These are phyloP conservation scores for Rhodosporidiobolus odoratus DNA, from an alignment of 768 basidiomycete genomes.

Conservation along the genomic window DNA sequence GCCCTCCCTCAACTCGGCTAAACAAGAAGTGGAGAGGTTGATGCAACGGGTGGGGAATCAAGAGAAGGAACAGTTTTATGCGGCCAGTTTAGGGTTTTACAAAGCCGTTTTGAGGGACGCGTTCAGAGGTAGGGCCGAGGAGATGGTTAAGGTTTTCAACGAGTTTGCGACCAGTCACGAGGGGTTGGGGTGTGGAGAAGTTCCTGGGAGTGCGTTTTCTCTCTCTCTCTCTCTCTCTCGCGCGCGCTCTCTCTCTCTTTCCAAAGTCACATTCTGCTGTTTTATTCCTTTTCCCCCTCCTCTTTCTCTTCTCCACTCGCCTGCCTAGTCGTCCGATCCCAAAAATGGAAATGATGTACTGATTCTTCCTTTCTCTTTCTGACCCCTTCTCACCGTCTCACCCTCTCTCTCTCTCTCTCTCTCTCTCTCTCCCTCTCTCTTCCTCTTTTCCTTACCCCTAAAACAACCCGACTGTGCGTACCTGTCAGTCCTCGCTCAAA, in stretches of 20 bases:
- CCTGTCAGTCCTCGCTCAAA: background rate
- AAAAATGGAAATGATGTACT: background rate
- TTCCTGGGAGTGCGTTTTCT: conserved; percentile 36
- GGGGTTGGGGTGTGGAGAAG: conserved; percentile 33
- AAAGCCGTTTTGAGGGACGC: conserved; percentile 47
- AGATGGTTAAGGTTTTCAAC: conserved; percentile 46
- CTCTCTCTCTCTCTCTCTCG: background rate
- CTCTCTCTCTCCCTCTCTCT: background rate
- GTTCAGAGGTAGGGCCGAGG: conserved; percentile 8
- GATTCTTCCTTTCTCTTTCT: background rate
- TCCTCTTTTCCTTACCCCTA: background rate
- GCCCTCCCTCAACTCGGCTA: conserved; percentile 1
- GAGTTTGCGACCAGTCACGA: conserved; percentile 45
- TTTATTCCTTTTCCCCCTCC: background rate
- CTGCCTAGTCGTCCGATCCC: too few species aligned
- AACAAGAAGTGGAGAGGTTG: conserved; percentile 39
- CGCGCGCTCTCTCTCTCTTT: conserved; percentile 42
- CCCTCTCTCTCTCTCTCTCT: conserved; percentile 22
- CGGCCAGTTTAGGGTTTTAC: conserved; percentile 59
- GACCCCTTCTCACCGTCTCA: background rate
- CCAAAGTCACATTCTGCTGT: background rate
- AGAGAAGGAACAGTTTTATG: conserved; percentile 55
- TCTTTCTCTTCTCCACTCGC: background rate
- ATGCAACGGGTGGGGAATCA: conserved; percentile 48
- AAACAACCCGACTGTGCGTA: background rate